phyloP scores from a whole-genome alignment of 306 rosid species.

The Lupinus albus region DNA sequence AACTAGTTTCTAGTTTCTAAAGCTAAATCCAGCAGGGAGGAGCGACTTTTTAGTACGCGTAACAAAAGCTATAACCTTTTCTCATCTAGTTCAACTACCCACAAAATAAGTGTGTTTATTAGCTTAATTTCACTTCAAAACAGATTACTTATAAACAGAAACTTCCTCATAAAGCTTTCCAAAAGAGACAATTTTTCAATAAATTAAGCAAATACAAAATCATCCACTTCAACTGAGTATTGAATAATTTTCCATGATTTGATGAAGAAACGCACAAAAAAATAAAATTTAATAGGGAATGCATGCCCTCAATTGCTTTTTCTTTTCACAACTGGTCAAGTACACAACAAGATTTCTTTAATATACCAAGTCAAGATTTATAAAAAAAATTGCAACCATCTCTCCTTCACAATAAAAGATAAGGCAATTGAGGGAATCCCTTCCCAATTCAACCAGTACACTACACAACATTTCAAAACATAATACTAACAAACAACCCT shows the following conservation, averaged over 20 bases:
- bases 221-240: conserved; percentile 20
- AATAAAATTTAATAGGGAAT: not conserved
- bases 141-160: too few species aligned
- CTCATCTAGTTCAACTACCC: conserved; percentile 5
- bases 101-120: not conserved
- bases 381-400: too few species aligned
- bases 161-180: not conserved
- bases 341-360: too few species aligned
- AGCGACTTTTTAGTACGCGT: not conserved
- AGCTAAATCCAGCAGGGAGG: not conserved
- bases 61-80: not conserved
- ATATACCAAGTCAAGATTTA: too few species aligned
- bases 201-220: not conserved
- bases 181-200: too few species aligned
- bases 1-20: conserved; percentile 10
- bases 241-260: conserved; percentile 6
- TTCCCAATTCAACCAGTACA: too few species aligned
- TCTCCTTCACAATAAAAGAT: too few species aligned
- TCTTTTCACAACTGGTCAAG: too few species aligned
- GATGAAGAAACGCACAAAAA: not conserved
- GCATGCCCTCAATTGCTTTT: too few species aligned
- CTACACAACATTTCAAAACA: too few species aligned
- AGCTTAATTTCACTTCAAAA: not conserved
- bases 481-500: too few species aligned
- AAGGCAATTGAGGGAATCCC: too few species aligned